Evolutionary conservation across 441 rosid species (phyloP).

Genomic region (Kokia cookei): DNA sequence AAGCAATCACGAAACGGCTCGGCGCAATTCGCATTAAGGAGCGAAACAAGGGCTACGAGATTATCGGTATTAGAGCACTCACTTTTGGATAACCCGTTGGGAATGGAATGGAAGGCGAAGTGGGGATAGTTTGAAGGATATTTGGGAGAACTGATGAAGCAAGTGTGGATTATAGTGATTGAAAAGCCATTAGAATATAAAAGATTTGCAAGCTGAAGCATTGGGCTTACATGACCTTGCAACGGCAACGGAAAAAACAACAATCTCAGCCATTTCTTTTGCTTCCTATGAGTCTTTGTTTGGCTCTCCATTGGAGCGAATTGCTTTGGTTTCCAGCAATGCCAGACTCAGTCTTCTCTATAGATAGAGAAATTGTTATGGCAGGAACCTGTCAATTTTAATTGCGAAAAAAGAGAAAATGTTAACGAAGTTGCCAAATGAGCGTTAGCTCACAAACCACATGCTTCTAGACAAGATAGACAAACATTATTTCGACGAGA

Average conservation of each 20-base stretch:
- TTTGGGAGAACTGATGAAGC: slow-evolving; percentile 29
- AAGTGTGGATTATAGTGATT: slow-evolving; percentile 32
- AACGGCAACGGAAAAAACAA: slow-evolving; percentile 29
- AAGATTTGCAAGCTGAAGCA: slow-evolving; percentile 37
- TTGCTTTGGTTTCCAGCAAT: too few species aligned
- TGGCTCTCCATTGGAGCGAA: background rate
- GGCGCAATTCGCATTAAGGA: slow-evolving; percentile 37
- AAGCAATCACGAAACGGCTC: slow-evolving; percentile 41
- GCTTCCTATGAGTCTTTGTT: background rate
- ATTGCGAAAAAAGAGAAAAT: too few species aligned
- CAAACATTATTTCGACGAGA: too few species aligned
- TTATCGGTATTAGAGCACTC: slow-evolving; percentile 16
- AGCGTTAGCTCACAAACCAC: too few species aligned
- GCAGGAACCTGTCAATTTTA: too few species aligned
- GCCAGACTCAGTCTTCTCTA: background rate
- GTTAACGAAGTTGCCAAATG: too few species aligned
- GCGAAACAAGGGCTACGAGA: slow-evolving; percentile 18
- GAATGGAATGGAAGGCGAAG: slow-evolving; percentile 29
- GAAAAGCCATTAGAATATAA: slow-evolving; percentile 38
- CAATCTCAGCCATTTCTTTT: background rate
- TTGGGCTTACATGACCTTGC: slow-evolving; percentile 38
- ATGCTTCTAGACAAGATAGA: too few species aligned
- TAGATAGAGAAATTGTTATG: too few species aligned
- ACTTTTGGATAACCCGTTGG: slow-evolving; percentile 8
- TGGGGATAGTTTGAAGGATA: slow-evolving; percentile 22